A percentile compares a stretch with the other conserved stretches of the same genome.
These are phyloP conservation scores for Phytophthora nicotianae DNA, from an alignment of 352 stramenopile genomes.

Conservation along the genomic window DNA sequence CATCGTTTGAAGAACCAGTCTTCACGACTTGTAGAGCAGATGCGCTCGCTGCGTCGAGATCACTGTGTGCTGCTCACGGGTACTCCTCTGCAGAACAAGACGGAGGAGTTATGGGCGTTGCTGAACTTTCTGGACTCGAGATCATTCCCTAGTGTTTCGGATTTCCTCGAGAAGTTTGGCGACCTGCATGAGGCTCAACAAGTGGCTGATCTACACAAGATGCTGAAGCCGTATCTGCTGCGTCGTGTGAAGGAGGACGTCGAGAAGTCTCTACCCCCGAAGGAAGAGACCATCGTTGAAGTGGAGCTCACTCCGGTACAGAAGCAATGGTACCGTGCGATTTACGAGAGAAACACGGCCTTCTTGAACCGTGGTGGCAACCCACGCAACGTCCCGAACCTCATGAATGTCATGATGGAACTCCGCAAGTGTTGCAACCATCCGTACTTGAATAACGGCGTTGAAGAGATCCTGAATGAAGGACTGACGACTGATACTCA, in stretches of 20 bases:
- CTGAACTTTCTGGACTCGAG: constrained; percentile 98
- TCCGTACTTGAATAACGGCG: constrained; percentile 93
- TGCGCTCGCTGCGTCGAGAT: constrained; percentile 78
- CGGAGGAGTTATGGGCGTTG: constrained; percentile 99
- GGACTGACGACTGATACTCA: constrained; percentile 71
- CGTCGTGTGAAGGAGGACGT: constrained; percentile 91
- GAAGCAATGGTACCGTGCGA: constrained; percentile 91
- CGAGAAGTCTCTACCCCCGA: constrained; percentile 87
- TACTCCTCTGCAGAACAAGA: constrained; percentile 97
- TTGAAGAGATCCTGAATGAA: constrained; percentile 89
- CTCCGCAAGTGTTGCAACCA: constrained; percentile 93
- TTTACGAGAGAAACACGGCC: constrained; percentile 97
- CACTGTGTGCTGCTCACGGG: constrained; percentile 89
- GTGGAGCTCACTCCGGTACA: constrained; percentile 91
- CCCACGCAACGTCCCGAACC: constrained; percentile 83
- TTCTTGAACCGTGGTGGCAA: constrained; percentile 88
- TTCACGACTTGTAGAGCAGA: constrained; percentile 85
- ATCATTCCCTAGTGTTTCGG: constrained; percentile 92
- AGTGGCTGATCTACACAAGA: constrained; percentile 90
- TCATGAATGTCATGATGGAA: constrained; percentile 95
- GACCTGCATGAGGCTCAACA: constrained; percentile 87
- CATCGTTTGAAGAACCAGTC: constrained; percentile 90
- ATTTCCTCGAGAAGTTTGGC: constrained; percentile 95
- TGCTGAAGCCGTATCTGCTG: constrained; percentile 90
- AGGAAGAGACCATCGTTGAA: constrained; percentile 92